These are phyloP conservation scores for Singerocomus rubriflavus DNA, from an alignment of 1,284 basidiomycete species.

Conservation along the genomic window DNA sequence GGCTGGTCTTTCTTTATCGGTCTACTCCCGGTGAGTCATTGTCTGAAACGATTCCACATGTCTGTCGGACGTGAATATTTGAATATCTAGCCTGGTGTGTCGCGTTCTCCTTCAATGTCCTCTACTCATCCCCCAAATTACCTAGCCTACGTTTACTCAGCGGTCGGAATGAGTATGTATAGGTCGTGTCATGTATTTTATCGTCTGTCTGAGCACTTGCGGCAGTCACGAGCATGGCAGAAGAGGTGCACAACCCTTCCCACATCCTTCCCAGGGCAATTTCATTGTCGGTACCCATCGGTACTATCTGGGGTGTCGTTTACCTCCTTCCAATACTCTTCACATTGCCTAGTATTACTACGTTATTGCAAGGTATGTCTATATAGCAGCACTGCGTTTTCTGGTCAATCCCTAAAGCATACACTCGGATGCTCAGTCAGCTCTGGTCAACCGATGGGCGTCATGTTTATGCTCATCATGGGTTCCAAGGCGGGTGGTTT, in stretches of 20 bases:
- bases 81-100: conserved; percentile 36
- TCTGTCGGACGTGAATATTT: neutral
- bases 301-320: conserved; percentile 53
- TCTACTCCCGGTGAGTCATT: conserved; percentile 43
- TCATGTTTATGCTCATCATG: conserved; percentile 65
- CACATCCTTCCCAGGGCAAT: conserved; percentile 58
- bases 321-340: conserved; percentile 72
- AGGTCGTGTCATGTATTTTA: neutral
- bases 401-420: neutral
- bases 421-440: conserved; percentile 38
- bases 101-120: neutral
- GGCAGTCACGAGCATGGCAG: conserved; percentile 57
- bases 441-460: conserved; percentile 62
- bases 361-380: conserved; percentile 46
- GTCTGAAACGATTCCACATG: neutral
- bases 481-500: conserved; percentile 62
- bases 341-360: conserved; percentile 55
- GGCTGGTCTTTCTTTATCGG: conserved; percentile 61
- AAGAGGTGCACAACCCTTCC: conserved; percentile 60
- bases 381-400: neutral
- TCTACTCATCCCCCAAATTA: conserved; percentile 1
- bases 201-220: conserved; percentile 3
- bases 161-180: conserved; percentile 51
- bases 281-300: conserved; percentile 60
- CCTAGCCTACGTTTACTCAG: conserved; percentile 48